phyloP scores from a whole-genome alignment of 352 stramenopile species.

The Pythium volutum region DNA sequence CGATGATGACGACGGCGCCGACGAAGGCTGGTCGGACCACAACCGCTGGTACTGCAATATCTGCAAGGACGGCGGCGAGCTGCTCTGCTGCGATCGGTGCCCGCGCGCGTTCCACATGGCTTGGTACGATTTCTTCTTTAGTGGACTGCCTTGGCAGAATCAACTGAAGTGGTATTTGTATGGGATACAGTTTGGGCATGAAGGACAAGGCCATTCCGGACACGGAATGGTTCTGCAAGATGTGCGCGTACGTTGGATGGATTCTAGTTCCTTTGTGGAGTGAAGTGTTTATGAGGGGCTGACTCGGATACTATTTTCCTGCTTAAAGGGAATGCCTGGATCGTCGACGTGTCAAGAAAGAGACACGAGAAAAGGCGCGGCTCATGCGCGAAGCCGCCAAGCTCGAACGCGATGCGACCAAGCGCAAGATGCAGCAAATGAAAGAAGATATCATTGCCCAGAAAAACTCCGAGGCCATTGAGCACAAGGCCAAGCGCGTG shows the following conservation, averaged over 20 bases:
- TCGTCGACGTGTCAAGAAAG: slow-evolving; percentile 68
- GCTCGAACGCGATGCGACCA: slow-evolving; percentile 69
- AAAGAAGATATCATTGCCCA: slow-evolving; percentile 73
- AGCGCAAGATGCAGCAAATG: slow-evolving; percentile 55
- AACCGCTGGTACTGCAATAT: slow-evolving; percentile 91
- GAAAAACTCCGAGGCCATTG: slow-evolving; percentile 78
- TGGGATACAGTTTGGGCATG: slow-evolving; percentile 61
- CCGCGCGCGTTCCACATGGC: slow-evolving; percentile 92
- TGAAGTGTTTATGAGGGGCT: no score
- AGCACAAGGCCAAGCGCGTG: slow-evolving; percentile 79
- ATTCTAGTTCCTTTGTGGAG: no score
- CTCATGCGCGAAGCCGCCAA: slow-evolving; percentile 80
- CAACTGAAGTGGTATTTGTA: neutral
- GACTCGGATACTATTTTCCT: neutral
- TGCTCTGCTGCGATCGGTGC: slow-evolving; percentile 91
- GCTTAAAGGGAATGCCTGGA: slow-evolving; percentile 66
- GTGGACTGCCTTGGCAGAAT: slow-evolving; percentile 28
- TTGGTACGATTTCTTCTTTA: no score
- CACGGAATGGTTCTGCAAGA: slow-evolving; percentile 87
- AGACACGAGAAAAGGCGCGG: slow-evolving; percentile 72
- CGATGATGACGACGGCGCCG: slow-evolving; percentile 31
- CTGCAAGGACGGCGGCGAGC: slow-evolving; percentile 84
- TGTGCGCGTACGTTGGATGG: slow-evolving; percentile 63
- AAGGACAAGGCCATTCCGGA: slow-evolving; percentile 70
- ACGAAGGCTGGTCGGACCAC: slow-evolving; percentile 81